Percentiles rank a stretch among this genome's conserved stretches.
phyloP scores from a whole-genome alignment of 768 basidiomycete genomes.

The Dioszegia hungarica region DNA sequence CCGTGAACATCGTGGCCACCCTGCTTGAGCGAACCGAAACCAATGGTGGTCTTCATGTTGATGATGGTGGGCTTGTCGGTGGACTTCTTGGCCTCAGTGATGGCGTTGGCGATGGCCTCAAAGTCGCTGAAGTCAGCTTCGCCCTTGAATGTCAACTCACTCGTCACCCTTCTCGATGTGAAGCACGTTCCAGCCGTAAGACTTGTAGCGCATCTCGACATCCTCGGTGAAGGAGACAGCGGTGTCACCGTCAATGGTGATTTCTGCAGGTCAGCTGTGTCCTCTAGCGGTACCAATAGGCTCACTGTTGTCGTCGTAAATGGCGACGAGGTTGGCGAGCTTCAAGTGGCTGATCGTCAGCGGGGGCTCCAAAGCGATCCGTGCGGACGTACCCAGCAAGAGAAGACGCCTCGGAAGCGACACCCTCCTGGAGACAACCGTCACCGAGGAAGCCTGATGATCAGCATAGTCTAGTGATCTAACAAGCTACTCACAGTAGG shows the following conservation, averaged over 20 bases:
- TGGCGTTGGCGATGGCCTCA: constrained; percentile 68
- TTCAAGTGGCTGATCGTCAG: constrained; percentile 61
- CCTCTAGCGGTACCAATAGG: background rate
- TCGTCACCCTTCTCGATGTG: constrained; percentile 72
- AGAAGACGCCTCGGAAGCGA: constrained; percentile 85
- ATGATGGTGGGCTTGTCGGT: constrained; percentile 82
- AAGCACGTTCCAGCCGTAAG: constrained; percentile 93
- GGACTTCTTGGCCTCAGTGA: constrained; percentile 69
- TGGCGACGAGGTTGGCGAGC: constrained; percentile 83
- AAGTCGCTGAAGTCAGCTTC: constrained; percentile 58
- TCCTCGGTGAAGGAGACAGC: constrained; percentile 90
- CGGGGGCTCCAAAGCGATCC: background rate
- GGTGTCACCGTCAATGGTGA: constrained; percentile 94
- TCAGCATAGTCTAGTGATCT: constrained; percentile 11
- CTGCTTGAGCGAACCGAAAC: constrained; percentile 85
- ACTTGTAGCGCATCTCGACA: constrained; percentile 75
- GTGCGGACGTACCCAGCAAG: constrained; percentile 62
- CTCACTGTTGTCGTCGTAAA: constrained; percentile 80
- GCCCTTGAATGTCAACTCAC: background rate
- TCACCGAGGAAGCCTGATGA: constrained; percentile 78
- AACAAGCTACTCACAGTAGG: constrained; percentile 60
- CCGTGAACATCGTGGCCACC: constrained; percentile 95
- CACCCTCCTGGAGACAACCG: constrained; percentile 96
- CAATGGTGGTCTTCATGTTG: constrained; percentile 80
- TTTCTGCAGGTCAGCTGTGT: constrained; percentile 57